Base-by-base conservation (phyloP, 306 rosid species). In the Begonia loranthoides region DNA sequence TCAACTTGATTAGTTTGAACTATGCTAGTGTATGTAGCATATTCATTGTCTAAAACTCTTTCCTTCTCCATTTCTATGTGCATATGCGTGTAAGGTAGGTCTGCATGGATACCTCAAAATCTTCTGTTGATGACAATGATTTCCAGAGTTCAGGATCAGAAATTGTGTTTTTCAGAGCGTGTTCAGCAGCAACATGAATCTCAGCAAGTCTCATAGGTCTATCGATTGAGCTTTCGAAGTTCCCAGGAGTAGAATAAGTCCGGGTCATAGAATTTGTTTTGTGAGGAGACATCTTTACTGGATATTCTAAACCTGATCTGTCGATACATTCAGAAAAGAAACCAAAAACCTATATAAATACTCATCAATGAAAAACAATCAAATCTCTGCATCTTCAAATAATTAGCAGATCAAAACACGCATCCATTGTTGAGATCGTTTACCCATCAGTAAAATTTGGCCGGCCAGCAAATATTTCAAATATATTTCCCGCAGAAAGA, bases 131-230 rank as follows among this genome's bases (percentile, higher is more conserved):
- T 19, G 99, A 86, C 57, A 90, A 67, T 12, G 82, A 83, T 62
- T 71, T 73, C 86, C 69, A 63, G 41, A 90, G 66, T 58, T 63
- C 77, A 22, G 78, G 58, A 73, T 68, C 68, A 45, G 94, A 86
- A 66, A 85, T 69, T 50, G 95, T 83, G 41, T 65, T 56, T 66
- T 74, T 78, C 84, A 86, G 55, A 74, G 99, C 83, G 80, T 83
- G 76, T 70, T 86, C 96, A 40, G 96, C 77, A 56, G 99, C 94
- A 74, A 86, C 74, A 74, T 60, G 76, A 62, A 90, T 83, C 71
- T 90, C 99, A 24, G 99, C 94, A 83, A 90, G 88, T 73, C 96
- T 86, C 99, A 90, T 90, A 5, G 99, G 99, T 39, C 84, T 83
- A 74, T 74, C 86, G 67, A 80, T 66, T 59, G 93, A 68, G 75